Evolutionary conservation across 495 filamentous ascomycete species (phyloP).

Genomic region (Aspergillus haitiensis): DNA sequence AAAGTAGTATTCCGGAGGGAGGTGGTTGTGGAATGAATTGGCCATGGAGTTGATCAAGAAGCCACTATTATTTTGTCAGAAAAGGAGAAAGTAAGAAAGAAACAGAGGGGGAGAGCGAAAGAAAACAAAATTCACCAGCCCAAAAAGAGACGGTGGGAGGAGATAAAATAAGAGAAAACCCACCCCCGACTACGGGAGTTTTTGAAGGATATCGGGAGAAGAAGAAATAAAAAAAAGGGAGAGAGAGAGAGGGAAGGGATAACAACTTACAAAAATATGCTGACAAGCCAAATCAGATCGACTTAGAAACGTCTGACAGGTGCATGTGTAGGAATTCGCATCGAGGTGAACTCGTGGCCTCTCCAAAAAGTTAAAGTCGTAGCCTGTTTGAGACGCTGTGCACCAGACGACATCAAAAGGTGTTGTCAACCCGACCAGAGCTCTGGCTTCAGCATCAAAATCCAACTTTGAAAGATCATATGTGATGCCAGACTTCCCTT

Average conservation of each 20-base stretch:
- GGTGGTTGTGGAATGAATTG: slow-evolving; percentile 32
- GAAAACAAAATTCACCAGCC: too few species aligned
- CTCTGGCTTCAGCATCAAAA: slow-evolving; percentile 34
- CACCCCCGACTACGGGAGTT: too few species aligned
- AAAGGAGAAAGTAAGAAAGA: slow-evolving; percentile 1
- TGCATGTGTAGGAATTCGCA: slow-evolving; percentile 35
- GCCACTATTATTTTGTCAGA: slow-evolving; percentile 34
- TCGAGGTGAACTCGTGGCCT: slow-evolving; percentile 36
- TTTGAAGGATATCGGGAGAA: neutral
- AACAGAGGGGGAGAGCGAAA: neutral
- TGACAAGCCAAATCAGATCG: slow-evolving; percentile 41
- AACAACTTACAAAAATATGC: slow-evolving; percentile 47
- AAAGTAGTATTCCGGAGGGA: slow-evolving; percentile 31
- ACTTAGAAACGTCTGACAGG: slow-evolving; percentile 37
- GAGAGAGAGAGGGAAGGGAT: neutral
- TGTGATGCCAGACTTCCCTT: slow-evolving; percentile 40
- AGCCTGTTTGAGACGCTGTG: slow-evolving; percentile 31
- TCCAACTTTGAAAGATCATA: slow-evolving; percentile 44
- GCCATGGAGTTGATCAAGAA: slow-evolving; percentile 47
- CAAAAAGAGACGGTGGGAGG: too few species aligned
- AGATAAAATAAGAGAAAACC: too few species aligned
- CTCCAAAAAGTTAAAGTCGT: slow-evolving; percentile 41
- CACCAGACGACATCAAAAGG: slow-evolving; percentile 41
- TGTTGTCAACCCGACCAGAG: slow-evolving; percentile 39
- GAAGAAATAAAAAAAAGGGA: neutral